Conservation (phyloP, 2,329 filamentous ascomycete species). For the Fusarium nanum region DNA sequence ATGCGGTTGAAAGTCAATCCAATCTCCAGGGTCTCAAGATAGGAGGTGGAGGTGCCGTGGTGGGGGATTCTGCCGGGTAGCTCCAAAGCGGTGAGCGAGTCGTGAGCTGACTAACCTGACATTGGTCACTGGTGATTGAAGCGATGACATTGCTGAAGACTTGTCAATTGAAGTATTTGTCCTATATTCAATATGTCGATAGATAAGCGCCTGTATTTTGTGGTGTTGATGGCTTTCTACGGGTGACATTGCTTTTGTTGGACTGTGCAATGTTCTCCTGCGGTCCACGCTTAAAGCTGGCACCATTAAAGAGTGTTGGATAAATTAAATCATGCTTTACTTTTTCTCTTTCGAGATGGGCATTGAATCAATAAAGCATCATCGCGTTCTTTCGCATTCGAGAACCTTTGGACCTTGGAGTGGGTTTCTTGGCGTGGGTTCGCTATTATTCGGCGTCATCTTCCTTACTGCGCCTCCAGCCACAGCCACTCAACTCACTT, state of each 20-base stretch:
- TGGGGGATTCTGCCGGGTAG: constrained; percentile 43
- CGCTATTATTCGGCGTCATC: constrained; percentile 31
- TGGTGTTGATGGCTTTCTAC: neutral
- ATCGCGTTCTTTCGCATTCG: neutral
- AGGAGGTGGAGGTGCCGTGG: constrained; percentile 41
- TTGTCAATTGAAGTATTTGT: neutral
- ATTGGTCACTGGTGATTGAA: neutral
- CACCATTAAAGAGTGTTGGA: neutral
- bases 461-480: constrained; percentile 17
- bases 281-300: neutral
- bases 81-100: constrained; percentile 39
- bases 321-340: neutral
- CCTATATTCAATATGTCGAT: neutral
- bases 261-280: neutral
- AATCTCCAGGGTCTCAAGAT: constrained; percentile 29
- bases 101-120: constrained; percentile 11
- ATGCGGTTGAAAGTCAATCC: constrained; percentile 12
- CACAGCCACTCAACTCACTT: neutral
- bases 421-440: constrained; percentile 23
- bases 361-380: neutral
- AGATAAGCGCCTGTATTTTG: neutral
- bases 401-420: neutral
- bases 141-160: neutral
- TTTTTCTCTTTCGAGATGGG: neutral
- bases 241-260: neutral